Conservation (phyloP, 192 early-diverging fungal genomes). For the Backusella parvicylindrica region DNA sequence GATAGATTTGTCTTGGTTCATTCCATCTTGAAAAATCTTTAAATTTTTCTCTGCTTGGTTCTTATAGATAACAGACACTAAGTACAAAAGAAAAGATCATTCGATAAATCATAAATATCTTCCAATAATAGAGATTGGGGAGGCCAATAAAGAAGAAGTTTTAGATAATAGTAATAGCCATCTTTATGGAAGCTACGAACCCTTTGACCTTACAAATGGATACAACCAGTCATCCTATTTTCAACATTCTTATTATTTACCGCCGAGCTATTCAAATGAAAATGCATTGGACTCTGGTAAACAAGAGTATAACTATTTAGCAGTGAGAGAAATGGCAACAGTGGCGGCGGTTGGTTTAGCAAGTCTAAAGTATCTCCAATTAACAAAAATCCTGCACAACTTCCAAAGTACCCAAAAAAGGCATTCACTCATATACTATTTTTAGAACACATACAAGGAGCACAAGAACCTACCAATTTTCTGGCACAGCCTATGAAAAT, state of each 20-base stretch:
- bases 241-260: not conserved
- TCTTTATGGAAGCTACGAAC: not conserved
- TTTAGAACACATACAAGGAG: not conserved
- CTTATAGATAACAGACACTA: no score
- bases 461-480: constrained; percentile 25
- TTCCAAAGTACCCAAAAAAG: not conserved
- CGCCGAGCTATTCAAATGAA: not conserved
- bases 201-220: not conserved
- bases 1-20: no score
- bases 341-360: not conserved
- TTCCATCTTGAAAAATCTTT: no score
- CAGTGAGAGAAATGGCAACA: not conserved
- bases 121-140: no score
- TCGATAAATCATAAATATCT: no score
- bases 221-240: not conserved
- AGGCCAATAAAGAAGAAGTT: no score
- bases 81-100: no score
- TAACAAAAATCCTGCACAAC: not conserved
- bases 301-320: not conserved
- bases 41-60: no score
- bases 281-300: not conserved
- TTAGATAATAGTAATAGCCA: not conserved
- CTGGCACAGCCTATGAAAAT: constrained; percentile 28
- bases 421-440: not conserved
- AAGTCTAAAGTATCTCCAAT: not conserved